Evolutionary conservation across 768 basidiomycete species (phyloP).

Genomic region (Russula foetens): DNA sequence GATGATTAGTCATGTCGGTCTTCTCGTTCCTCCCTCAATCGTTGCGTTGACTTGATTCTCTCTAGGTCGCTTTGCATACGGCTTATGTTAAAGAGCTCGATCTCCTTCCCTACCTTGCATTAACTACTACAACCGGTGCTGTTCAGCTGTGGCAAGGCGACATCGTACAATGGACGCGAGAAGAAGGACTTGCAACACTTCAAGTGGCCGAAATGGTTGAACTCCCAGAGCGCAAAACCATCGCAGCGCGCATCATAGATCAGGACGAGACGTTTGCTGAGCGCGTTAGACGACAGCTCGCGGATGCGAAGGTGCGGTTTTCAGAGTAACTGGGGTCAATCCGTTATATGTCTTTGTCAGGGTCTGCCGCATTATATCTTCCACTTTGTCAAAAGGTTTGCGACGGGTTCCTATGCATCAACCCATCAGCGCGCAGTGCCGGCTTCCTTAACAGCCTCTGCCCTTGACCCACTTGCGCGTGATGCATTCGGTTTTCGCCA

Average conservation of each 20-base stretch:
- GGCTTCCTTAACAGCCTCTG: constrained; percentile 28
- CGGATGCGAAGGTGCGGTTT: constrained; percentile 47
- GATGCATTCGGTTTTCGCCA: constrained; percentile 87
- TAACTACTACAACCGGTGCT: constrained; percentile 71
- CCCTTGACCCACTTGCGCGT: constrained; percentile 39
- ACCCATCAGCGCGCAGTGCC: constrained; percentile 31
- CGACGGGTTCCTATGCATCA: constrained; percentile 56
- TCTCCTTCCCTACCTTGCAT: constrained; percentile 36
- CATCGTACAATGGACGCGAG: constrained; percentile 62
- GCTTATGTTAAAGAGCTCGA: constrained; percentile 32
- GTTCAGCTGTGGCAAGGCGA: constrained; percentile 66
- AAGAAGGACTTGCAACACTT: constrained; percentile 67
- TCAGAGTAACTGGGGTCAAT: background rate
- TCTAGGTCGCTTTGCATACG: constrained; percentile 46
- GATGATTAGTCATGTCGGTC: constrained; percentile 53
- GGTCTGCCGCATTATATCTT: constrained; percentile 62
- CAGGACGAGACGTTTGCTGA: constrained; percentile 41
- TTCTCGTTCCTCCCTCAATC: background rate
- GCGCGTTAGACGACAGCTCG: constrained; percentile 48
- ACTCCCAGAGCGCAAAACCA: constrained; percentile 52
- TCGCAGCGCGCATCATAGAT: constrained; percentile 27
- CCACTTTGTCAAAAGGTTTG: constrained; percentile 63
- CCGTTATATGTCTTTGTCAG: constrained; percentile 29
- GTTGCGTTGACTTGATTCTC: background rate
- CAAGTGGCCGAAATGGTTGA: constrained; percentile 64